Base-by-base conservation (phyloP, 305 asterid genomes). In the Solanum hybrid region DNA sequence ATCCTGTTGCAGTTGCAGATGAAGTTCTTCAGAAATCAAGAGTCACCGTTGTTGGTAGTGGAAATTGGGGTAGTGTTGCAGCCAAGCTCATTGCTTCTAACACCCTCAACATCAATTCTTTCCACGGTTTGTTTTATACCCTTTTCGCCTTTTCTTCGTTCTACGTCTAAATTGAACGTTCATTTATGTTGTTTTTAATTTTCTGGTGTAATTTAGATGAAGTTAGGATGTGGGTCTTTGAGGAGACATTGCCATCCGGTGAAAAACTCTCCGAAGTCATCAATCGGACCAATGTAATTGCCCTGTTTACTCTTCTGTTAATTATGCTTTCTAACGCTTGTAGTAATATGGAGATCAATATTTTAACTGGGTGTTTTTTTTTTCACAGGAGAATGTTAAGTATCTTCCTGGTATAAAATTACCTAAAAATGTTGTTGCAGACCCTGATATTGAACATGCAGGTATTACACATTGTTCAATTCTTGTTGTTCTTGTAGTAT, bases 51-150 rank as follows among this genome's bases (percentile, higher is more conserved):
- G 97, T 96, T 71, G 99, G 98, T 60, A 95, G 98, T 77, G 99
- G 99, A 85, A 96, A 96, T 82, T 96, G 99, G 99, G 99, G 98
- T 5, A 95, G 98, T 92, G 99, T 96, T 60, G 98, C 99, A 34
- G 93, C 98, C 89, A 95, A 95, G 92, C 98, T 96, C 93, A 95
- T 95, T 91, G 99, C 97, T 15, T 95, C 96, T 91, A 95, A 95
- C 90, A 91, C 98, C 36, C 92, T 94, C 81, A 94, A 92, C 64
- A 93, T 93, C 19, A 24, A 72, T 76, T 91, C 95, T 26, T 95
- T 96, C 86, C 98, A 96, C 88, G 98, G 98, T 96, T 73, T 69
- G 89, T 86, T 75, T 56, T 22, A 32, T 19, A n/a, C 78, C 77
- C 71, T 75, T 72, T 10, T 72, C 40, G 24, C 24, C 36, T 13